Evolutionary conservation across 2,329 filamentous ascomycete genomes (phyloP).

Genomic region (Nothopassalora personata): DNA sequence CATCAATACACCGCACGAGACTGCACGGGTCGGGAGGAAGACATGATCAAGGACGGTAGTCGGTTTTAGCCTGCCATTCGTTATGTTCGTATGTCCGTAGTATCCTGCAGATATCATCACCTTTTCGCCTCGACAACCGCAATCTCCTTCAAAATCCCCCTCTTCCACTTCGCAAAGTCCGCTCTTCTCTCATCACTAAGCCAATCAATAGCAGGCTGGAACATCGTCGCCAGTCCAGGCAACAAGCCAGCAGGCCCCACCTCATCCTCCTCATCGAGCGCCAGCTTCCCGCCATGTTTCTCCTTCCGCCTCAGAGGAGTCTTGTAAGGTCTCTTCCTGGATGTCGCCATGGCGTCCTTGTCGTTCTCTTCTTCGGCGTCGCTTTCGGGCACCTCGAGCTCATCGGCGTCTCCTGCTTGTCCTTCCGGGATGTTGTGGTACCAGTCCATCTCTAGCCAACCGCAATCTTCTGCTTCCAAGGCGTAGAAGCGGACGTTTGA

Average conservation of each 20-base stretch:
- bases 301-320: conserved; percentile 33
- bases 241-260: conserved; percentile 31
- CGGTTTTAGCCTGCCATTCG: too few relatives aligned
- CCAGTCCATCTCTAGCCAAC: conserved; percentile 26
- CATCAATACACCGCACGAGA: too few relatives aligned
- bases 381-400: conserved; percentile 9
- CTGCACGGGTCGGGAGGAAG: too few relatives aligned
- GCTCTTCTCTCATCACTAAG: conserved; percentile 58
- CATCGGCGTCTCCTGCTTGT: conserved; percentile 44
- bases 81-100: too few relatives aligned
- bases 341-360: conserved; percentile 9
- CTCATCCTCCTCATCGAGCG: conserved; percentile 16
- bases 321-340: conserved; percentile 22
- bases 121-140: conserved; percentile 21
- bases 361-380: conserved; percentile 7
- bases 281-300: conserved; percentile 25
- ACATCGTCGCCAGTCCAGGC: conserved; percentile 59
- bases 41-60: too few relatives aligned
- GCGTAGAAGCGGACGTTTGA: conserved; percentile 16
- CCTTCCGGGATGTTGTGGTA: conserved; percentile 17
- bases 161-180: conserved; percentile 62
- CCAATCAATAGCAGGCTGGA: conserved; percentile 69
- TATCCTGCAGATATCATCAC: not conserved
- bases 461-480: conserved; percentile 19
- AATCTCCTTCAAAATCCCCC: conserved; percentile 53